Evolutionary conservation across 2,329 filamentous ascomycete genomes (phyloP).

Genomic region (Camillea tinctor): DNA sequence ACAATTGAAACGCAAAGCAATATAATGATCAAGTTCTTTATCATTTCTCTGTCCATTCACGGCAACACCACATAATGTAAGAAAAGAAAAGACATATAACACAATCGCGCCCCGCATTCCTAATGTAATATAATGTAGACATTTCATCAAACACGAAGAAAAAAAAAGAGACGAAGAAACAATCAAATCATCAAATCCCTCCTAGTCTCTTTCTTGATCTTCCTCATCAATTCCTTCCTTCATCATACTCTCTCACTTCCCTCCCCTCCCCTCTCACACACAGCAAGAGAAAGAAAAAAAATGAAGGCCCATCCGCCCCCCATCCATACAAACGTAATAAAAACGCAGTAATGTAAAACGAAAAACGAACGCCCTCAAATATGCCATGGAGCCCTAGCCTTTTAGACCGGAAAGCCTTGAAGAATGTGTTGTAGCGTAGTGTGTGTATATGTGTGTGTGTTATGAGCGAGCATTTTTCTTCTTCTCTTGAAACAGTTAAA

Average conservation of each 20-base stretch:
- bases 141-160: background rate
- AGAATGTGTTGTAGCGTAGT: too few species aligned
- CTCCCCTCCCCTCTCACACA: background rate
- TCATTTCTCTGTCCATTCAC: too few species aligned
- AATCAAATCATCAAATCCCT: background rate
- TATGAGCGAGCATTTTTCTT: too few species aligned
- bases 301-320: too few species aligned
- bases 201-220: too few species aligned
- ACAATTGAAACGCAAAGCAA: too few species aligned
- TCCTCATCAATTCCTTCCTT: background rate
- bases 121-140: background rate
- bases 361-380: background rate
- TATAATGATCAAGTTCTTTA: too few species aligned
- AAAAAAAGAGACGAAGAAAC: background rate
- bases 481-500: too few species aligned
- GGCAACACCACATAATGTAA: too few species aligned
- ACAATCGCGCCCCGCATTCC: background rate
- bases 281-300: background rate
- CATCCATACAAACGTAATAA: background rate
- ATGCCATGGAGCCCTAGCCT: background rate
- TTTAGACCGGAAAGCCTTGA: background rate
- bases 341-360: background rate
- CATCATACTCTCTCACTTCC: background rate
- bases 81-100: too few species aligned
- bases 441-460: too few species aligned